Conservation (phyloP, 2,329 filamentous ascomycete species). For the Alternaria solani region DNA sequence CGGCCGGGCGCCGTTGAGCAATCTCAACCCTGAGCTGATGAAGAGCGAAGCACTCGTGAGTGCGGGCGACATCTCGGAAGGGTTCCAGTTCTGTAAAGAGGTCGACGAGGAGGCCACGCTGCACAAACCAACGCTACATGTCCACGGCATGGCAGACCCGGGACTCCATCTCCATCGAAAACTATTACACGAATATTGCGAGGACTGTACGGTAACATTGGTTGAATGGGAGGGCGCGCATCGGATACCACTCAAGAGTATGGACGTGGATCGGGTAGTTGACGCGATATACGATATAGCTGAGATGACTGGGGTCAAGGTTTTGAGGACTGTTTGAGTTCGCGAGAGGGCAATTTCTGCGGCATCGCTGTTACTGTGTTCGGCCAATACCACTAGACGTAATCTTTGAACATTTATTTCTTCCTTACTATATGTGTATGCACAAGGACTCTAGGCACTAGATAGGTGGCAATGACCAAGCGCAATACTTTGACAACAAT, state of each 20-base stretch:
- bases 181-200: constrained; percentile 67
- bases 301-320: constrained; percentile 56
- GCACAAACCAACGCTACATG: constrained; percentile 69
- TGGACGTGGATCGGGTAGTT: constrained; percentile 68
- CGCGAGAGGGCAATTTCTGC: background rate
- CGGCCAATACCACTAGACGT: background rate
- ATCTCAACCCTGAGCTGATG: constrained; percentile 54
- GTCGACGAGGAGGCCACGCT: constrained; percentile 59
- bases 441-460: background rate
- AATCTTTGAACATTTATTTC: background rate
- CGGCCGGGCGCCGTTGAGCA: constrained; percentile 67
- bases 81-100: constrained; percentile 46
- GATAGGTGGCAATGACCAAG: background rate
- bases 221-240: constrained; percentile 80
- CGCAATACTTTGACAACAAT: background rate
- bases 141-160: constrained; percentile 69
- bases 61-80: constrained; percentile 55
- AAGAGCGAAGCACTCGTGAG: constrained; percentile 51
- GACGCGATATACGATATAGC: constrained; percentile 62
- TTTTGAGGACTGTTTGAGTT: constrained; percentile 40
- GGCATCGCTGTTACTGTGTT: background rate
- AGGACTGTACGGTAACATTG: constrained; percentile 61
- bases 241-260: constrained; percentile 71
- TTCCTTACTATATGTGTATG: background rate
- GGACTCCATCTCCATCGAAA: constrained; percentile 67